A percentile compares a stretch with the other conserved stretches of the same genome.
Evolutionary conservation across 768 basidiomycete species (phyloP).

Genomic region (Hortiboletus campestris): DNA sequence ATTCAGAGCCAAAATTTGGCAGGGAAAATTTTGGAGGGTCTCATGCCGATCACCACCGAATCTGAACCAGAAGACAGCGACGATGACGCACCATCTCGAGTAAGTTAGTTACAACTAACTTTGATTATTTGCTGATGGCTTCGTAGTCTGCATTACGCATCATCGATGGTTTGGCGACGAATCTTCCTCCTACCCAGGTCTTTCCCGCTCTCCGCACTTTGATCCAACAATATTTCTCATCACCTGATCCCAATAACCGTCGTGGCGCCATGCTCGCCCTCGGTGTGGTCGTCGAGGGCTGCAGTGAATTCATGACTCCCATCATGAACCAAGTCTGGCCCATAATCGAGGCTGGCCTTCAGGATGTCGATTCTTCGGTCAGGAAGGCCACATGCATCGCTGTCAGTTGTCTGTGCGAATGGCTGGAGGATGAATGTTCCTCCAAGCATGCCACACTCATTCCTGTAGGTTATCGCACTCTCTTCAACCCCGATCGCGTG

Average conservation of each 20-base stretch:
- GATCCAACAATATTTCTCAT: conserved; percentile 82
- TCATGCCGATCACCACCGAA: conserved; percentile 94
- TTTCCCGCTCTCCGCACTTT: conserved; percentile 87
- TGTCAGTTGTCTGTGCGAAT: conserved; percentile 95
- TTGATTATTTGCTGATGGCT: conserved; percentile 6
- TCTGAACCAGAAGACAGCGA: conserved; percentile 91
- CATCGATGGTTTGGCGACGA: conserved; percentile 89
- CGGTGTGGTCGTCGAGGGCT: conserved; percentile 95
- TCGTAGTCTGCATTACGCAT: conserved; percentile 86
- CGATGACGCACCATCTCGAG: conserved; percentile 89
- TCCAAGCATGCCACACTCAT: conserved; percentile 79
- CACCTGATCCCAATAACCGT: conserved; percentile 72
- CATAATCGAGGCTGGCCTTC: conserved; percentile 83
- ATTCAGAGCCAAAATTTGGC: conserved; percentile 85
- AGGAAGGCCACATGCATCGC: conserved; percentile 96
- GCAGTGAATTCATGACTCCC: conserved; percentile 96
- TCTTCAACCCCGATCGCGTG: neutral
- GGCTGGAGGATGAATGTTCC: conserved; percentile 92
- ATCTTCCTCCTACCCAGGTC: conserved; percentile 90
- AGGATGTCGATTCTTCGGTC: conserved; percentile 79
- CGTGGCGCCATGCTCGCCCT: conserved; percentile 94
- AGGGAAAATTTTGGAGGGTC: conserved; percentile 79
- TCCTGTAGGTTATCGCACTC: conserved; percentile 53
- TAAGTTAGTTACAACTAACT: conserved; percentile 37
- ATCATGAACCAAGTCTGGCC: conserved; percentile 93